Evolutionary conservation across 2,329 filamentous ascomycete genomes (phyloP).

Genomic region (Ophiostoma triangulosporum): DNA sequence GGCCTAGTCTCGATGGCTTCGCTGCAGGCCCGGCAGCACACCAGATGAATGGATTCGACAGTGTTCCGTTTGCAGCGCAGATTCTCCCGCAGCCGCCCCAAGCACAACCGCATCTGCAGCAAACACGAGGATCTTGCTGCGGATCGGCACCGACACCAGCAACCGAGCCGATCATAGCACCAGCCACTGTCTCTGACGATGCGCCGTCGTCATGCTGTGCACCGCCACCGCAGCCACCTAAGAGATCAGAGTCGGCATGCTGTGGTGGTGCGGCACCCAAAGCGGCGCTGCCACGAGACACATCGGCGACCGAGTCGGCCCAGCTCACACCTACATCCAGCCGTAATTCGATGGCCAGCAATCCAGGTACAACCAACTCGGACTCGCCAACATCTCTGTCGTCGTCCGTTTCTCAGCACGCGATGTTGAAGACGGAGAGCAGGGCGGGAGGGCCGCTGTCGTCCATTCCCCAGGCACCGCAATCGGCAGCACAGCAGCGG

Average conservation of each 20-base stretch:
- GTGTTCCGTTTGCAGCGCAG: neutral
- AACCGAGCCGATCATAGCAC: neutral
- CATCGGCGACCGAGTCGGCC: slow-evolving; percentile 1
- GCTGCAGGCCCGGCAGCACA: neutral
- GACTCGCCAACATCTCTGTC: slow-evolving; percentile 6
- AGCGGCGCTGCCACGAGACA: too few species aligned
- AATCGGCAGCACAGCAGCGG: neutral
- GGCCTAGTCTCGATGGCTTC: neutral
- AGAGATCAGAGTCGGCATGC: neutral
- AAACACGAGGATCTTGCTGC: neutral
- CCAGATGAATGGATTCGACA: slow-evolving; percentile 1
- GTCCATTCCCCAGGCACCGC: neutral
- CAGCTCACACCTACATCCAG: slow-evolving; percentile 13
- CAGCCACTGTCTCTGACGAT: neutral
- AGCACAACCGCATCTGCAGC: neutral
- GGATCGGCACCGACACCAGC: neutral
- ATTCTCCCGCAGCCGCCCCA: neutral
- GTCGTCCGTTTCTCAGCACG: slow-evolving; percentile 5
- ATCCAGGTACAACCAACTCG: neutral
- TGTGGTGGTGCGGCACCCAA: neutral
- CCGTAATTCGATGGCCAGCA: slow-evolving; percentile 9
- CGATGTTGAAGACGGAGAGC: slow-evolving; percentile 6
- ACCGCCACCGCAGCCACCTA: slow-evolving; percentile 5
- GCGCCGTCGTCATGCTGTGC: slow-evolving; percentile 9
- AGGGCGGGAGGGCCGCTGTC: neutral